Evolutionary conservation across 768 basidiomycete species (phyloP), one percentile per base, ranked within the genome.

Genomic region (Daedaleopsis sinensis): DNA sequence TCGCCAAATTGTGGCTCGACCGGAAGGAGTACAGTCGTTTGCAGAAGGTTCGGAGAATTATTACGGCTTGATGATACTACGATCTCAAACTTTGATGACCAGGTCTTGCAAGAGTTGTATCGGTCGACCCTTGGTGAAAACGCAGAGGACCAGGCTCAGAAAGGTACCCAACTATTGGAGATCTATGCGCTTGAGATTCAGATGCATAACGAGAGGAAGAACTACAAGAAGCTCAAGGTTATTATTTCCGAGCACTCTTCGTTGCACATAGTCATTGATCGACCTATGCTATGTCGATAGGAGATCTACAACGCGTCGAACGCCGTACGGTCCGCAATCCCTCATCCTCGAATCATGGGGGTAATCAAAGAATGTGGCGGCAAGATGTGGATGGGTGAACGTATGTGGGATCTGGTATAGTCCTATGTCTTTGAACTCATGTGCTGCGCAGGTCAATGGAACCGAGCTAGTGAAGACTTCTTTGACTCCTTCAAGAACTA

Each of bases 341-440:
- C 97, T 16, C 97, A 98, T 77, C 97, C 97, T 11, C 85, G 94
- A 35, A 98, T 98, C 70, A 96, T 98, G 91, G 97, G 96, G 46
- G 94, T 98, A 54, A 98, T 99, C 77, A 93, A 96, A 71, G 97
- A 99, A 75, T 98, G 96, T 67, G 97, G 97, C 16, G 97, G 97
- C 2, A 99, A 99, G 78, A 99, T 99, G 97, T 98, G 97, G 96
- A 98, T 99, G 97, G 94, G 93, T 60, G 97, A 98, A 82, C 91
- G 96, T 90, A 74, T 70, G 88, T 68, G 23, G 19, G 51, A 42
- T 36, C 9, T 23, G 3, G 15, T 49, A 32, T 27, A 50, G 1
- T 24, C 15, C 11, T 32, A 44, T 42, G 13, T 18, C 48, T 39
- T n/a, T 24, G 27, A 21, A 27, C 48, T 65, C n/a, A 59, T 52